Conservation (phyloP, 345 rosid species). For the Brassica incana region DNA sequence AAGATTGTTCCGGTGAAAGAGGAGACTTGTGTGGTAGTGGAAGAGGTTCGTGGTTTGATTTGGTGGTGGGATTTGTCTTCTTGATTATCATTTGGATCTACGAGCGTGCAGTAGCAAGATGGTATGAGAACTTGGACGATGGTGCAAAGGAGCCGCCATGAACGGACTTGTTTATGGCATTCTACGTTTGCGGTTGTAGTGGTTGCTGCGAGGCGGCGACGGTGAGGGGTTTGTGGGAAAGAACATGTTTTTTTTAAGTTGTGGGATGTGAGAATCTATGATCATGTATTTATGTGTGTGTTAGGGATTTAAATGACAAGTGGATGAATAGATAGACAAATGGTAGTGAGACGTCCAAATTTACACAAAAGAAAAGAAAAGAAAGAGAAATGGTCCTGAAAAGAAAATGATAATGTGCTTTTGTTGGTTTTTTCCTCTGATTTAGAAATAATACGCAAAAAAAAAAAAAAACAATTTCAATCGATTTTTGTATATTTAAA, state of each 20-base stretch:
- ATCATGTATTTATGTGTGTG: neutral
- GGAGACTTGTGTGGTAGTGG: constrained; percentile 35
- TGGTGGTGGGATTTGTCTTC: constrained; percentile 12
- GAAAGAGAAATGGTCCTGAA: neutral
- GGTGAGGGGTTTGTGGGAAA: constrained; percentile 36
- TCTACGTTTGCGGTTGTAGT: constrained; percentile 52
- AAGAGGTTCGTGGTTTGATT: constrained; percentile 8
- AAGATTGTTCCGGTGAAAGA: constrained; percentile 62
- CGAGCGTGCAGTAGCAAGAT: constrained; percentile 48
- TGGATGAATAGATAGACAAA: constrained; percentile 22
- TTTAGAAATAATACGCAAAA: neutral
- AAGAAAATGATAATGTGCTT: neutral
- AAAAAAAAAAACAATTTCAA: neutral
- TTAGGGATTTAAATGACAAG: constrained; percentile 33
- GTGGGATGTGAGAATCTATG: neutral
- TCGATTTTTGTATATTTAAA: neutral
- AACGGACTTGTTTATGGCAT: constrained; percentile 77
- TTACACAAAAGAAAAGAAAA: neutral
- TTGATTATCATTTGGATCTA: constrained; percentile 38
- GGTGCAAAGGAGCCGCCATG: constrained; percentile 68
- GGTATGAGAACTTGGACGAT: constrained; percentile 61
- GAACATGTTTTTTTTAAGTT: constrained; percentile 39
- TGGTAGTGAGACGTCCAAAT: neutral
- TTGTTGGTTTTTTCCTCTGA: neutral
- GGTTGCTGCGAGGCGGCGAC: constrained; percentile 29